phyloP scores from a whole-genome alignment of 257 asterid species.

The Gentiana dahurica region DNA sequence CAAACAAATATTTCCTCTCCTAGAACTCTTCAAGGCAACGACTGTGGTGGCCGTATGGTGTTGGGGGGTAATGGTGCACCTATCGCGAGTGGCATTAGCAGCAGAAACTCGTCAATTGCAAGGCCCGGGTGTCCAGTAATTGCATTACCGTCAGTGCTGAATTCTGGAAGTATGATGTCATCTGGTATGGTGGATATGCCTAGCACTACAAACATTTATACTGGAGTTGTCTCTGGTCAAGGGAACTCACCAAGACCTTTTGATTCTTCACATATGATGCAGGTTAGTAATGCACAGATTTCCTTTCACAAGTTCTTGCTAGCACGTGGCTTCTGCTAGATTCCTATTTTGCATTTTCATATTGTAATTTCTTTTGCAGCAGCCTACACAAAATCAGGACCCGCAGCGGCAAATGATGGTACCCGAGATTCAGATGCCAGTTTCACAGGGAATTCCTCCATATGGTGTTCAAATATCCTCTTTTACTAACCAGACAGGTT shows the following conservation, averaged over 20 bases:
- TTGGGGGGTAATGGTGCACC: constrained; percentile 61
- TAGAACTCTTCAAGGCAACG: constrained; percentile 60
- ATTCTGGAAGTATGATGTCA: constrained; percentile 52
- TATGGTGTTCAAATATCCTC: constrained; percentile 27
- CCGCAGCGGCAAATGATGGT: constrained; percentile 53
- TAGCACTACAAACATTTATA: constrained; percentile 40
- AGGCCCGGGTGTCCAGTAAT: constrained; percentile 74
- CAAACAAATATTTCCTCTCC: constrained; percentile 49
- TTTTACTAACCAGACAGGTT: constrained; percentile 29
- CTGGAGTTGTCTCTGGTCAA: constrained; percentile 59
- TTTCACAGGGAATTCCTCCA: constrained; percentile 31
- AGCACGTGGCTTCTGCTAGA: too few relatives aligned
- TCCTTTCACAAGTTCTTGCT: too few relatives aligned
- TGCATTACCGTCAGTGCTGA: constrained; percentile 51
- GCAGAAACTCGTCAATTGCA: constrained; percentile 45
- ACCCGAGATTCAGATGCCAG: constrained; percentile 57
- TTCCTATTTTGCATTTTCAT: too few relatives aligned
- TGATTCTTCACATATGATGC: constrained; percentile 50
- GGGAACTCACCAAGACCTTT: constrained; percentile 65
- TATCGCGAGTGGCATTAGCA: constrained; percentile 38
- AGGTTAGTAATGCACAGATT: constrained; percentile 37
- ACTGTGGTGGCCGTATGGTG: constrained; percentile 55
- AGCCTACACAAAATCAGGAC: constrained; percentile 64
- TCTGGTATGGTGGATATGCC: constrained; percentile 50
- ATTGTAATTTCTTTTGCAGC: background rate